phyloP scores from a whole-genome alignment of 73 alveolate genomes.

The Tetrahymena borealis region DNA sequence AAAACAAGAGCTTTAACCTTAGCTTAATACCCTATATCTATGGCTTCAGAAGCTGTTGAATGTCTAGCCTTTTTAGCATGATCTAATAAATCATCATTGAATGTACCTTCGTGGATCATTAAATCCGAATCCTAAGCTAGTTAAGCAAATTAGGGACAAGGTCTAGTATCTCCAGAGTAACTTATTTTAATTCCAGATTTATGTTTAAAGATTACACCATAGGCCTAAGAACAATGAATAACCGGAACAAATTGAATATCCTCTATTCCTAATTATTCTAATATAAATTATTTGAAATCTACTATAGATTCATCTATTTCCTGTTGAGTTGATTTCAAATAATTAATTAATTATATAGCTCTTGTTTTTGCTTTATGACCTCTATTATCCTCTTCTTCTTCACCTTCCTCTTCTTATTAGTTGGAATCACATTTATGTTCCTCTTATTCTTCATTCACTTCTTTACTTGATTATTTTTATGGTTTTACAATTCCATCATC shows the following conservation, averaged over 20 bases:
- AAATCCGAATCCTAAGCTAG: constrained; percentile 75
- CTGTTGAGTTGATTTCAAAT: not conserved
- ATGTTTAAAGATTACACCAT: constrained; percentile 70
- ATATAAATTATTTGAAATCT: not conserved
- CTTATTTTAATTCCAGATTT: constrained; percentile 64
- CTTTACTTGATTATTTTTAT: not conserved
- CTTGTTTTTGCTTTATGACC: not conserved
- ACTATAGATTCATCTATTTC: constrained; percentile 6
- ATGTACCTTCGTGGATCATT: constrained; percentile 97
- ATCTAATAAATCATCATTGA: constrained; percentile 69
- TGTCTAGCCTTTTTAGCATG: constrained; percentile 91
- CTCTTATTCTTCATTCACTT: not conserved
- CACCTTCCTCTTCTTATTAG: constrained; percentile 7
- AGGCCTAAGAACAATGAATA: constrained; percentile 87
- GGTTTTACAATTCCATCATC: not conserved
- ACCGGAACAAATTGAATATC: constrained; percentile 51
- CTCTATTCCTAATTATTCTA: constrained; percentile 8
- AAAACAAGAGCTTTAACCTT: constrained; percentile 72
- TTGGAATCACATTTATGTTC: not conserved
- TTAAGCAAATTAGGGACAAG: constrained; percentile 73
- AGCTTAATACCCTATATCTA: constrained; percentile 67
- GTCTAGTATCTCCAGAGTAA: constrained; percentile 95
- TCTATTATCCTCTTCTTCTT: not conserved
- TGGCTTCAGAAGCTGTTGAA: constrained; percentile 89
- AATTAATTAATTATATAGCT: not conserved